Evolutionary conservation across 169 alveolate genomes (phyloP), one percentile per base, ranked within the genome.

Genomic region (Cryptosporidium baileyi): DNA sequence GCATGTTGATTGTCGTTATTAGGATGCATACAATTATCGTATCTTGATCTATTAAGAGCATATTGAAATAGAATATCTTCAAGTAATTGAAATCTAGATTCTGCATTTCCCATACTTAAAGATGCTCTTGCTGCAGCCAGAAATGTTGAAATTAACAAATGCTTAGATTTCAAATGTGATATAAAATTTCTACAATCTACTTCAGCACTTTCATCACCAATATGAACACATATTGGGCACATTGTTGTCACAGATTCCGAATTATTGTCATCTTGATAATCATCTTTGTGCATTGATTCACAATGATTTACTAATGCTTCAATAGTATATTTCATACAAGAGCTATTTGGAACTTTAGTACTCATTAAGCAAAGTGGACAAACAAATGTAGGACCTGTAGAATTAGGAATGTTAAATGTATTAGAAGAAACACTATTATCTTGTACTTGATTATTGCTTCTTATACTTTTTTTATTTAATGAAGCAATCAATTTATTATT

Each of bases 121-220:
- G 85, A 74, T n/a, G 85, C 85, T 40, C 85, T 74, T 9, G 85
- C 85, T 22, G 85, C 85, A 4, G 85, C 85, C 51, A 74, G 40
- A 43, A 74, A 74, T 52, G 85, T 54, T 5, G 85, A 54, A 7
- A 74, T 74, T 11, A 74, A 41, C 22, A 57, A n/a, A 38, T 74
- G 85, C 5, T 74, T 74, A 43, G 85, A 54, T 74, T 51, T 74
- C 2, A 74, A 51, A 38, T 74, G 85, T 5, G 15, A 24, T 6
- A 57, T 7, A 51, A 74, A 74, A 5, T 57, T 38, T 9, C 30
- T 74, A 22, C 65, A 74, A 1, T 51, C 65, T 30, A 74, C 85
- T 24, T 74, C 85, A 1, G 85, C 85, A 26, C 34, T 74, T 36
- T 74, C 85, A 57, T 74, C 85, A 26, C 85, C 85, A 74, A 57